Conservation (phyloP, 164 flowering plant species). For the Santalum album region DNA sequence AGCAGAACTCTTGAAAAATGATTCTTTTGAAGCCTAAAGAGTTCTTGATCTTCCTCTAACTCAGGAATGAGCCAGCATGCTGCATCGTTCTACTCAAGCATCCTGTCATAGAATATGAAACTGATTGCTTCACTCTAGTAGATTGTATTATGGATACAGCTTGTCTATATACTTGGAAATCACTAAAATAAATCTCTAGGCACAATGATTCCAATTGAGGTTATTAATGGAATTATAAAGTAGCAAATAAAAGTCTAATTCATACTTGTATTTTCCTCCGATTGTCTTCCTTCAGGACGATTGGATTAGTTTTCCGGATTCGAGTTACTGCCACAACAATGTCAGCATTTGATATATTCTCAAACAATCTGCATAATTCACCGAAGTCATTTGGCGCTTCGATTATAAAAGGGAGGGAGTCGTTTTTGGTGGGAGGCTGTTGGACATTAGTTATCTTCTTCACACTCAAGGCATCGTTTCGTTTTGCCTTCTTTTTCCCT, state of each 20-base stretch:
- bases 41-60: no score
- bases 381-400: constrained; percentile 65
- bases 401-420: constrained; percentile 61
- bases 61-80: no score
- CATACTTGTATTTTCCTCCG: constrained; percentile 90
- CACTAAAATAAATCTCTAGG: no score
- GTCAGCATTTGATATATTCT: constrained; percentile 50
- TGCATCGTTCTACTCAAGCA: no score
- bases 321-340: constrained; percentile 55
- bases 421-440: constrained; percentile 13
- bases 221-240: no score
- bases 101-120: no score
- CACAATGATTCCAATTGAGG: no score
- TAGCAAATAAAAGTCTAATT: neutral
- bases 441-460: constrained; percentile 18
- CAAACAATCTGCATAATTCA: constrained; percentile 49
- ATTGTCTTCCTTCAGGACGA: constrained; percentile 70
- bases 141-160: no score
- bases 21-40: no score
- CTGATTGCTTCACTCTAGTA: no score
- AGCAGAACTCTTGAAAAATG: no score
- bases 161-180: no score
- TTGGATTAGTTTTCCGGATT: constrained; percentile 66
- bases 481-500: constrained; percentile 7
- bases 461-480: constrained; percentile 10